Evolutionary conservation across 257 asterid species (phyloP), one percentile per base, ranked within the genome.

Genomic region (Linaria vulgaris): DNA sequence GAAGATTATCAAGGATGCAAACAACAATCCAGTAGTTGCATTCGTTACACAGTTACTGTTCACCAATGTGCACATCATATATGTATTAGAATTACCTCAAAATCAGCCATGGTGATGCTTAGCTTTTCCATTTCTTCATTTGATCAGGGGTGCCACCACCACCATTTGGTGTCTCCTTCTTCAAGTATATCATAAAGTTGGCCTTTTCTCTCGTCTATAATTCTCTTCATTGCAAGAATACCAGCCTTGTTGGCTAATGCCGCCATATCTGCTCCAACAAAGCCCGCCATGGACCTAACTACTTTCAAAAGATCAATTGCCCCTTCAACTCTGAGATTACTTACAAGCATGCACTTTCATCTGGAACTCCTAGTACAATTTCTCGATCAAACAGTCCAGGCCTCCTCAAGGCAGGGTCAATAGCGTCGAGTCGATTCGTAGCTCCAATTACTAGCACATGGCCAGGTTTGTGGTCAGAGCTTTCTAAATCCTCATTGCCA

Each of bases 381-480:
- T 92, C 96, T 55, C 84, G 94, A 53, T 92, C 99, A 76, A 92
- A 92, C 61, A 96, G 84, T 30, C 97, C 97, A 60, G 96, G 87
- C 82, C 98, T 82, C 76, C 98, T 90, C 78, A 88, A 80, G 34
- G 95, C 96, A 61, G 91, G 79, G 62, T 92, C 98, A 70, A 92
- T 65, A 51, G 91, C 80, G 62, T 92, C 97, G 58, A 96, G 96
- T 75, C 94, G 79, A 66, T 92, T 92, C 24, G 97, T 92, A 31
- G 95, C 95, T 69, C 90, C 97, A 76, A 92, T 86, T 38, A 92
- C 98, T 56, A 92, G 82, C 23, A 92, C 90, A 77, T 83, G 72
- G 23, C 92, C 86, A 45, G 88, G 75, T 46, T 21, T 66, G 54
- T 54, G 5, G 64, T 65, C 74, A 57, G 82, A 71, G 61, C 43